Conservation (phyloP, 73 alveolate genomes). For the Diophrys sp. region DNA sequence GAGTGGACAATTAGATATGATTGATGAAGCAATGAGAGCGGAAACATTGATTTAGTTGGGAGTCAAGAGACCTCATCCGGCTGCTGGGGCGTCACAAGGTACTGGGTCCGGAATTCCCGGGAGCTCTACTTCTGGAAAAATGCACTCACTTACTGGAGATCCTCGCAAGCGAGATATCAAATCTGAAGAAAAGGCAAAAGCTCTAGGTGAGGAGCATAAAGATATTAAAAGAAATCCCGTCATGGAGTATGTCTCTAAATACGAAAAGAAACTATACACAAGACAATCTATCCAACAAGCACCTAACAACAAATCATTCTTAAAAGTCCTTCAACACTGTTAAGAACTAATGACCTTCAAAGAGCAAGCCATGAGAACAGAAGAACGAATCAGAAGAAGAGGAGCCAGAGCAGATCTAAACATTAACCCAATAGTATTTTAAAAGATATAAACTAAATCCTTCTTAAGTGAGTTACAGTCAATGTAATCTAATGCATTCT, state of each 20-base stretch:
- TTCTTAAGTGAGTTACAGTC: not conserved
- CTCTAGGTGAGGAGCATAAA: not conserved
- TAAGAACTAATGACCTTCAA: not conserved
- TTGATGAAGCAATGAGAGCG: not conserved
- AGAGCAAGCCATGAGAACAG: not conserved
- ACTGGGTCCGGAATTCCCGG: not conserved
- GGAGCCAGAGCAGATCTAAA: not conserved
- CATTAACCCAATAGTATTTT: not conserved
- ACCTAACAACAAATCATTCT: not conserved
- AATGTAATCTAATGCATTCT: too few species aligned
- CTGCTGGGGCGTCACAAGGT: not conserved
- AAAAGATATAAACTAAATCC: not conserved
- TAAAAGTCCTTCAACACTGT: not conserved
- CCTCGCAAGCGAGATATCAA: not conserved
- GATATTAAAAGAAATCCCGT: not conserved
- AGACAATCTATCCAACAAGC: not conserved
- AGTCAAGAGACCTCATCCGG: not conserved
- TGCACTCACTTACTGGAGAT: too few species aligned
- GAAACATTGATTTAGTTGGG: not conserved
- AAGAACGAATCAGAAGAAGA: not conserved
- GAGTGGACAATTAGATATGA: not conserved
- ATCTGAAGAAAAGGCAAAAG: not conserved
- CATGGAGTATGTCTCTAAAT: not conserved
- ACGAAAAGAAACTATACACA: not conserved
- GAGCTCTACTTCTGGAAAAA: too few species aligned